Evolutionary conservation across 2,329 filamentous ascomycete species (phyloP).

Genomic region (Ilyonectria destructans): DNA sequence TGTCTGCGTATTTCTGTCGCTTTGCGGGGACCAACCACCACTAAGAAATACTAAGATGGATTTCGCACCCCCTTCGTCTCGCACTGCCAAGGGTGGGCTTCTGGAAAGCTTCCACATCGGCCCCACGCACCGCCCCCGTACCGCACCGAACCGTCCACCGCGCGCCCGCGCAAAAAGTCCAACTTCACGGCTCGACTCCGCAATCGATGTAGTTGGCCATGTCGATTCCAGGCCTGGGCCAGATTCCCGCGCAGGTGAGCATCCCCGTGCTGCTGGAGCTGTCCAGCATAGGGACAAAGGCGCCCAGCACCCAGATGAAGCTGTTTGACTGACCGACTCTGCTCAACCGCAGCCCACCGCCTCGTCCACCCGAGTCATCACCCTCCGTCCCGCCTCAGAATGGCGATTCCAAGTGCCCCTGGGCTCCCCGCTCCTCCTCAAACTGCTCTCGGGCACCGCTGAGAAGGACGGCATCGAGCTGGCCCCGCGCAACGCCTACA

Average conservation of each 20-base stretch:
- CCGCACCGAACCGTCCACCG: conserved; percentile 17
- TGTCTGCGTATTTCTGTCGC: not conserved
- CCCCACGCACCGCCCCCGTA: conserved; percentile 41
- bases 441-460: conserved; percentile 86
- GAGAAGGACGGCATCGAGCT: conserved; percentile 98
- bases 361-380: conserved; percentile 63
- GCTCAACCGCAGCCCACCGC: conserved; percentile 53
- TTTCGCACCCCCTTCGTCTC: conserved; percentile 13
- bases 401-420: conserved; percentile 84
- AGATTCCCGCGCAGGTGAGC: conserved; percentile 74
- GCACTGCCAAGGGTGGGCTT: conserved; percentile 39
- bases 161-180: conserved; percentile 33
- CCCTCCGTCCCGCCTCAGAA: conserved; percentile 78
- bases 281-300: not conserved
- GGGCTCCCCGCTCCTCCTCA: conserved; percentile 61
- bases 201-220: conserved; percentile 63
- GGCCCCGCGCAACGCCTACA: conserved; percentile 84
- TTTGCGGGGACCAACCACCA: not conserved
- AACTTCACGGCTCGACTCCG: conserved; percentile 20
- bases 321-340: conserved; percentile 22
- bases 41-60: conserved; percentile 6
- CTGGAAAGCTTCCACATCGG: conserved; percentile 49
- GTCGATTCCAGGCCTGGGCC: conserved; percentile 83
- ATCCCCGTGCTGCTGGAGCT: conserved; percentile 18
- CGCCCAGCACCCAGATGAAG: not conserved